phyloP scores from a whole-genome alignment of 208 protist genomes.

The Balamuthia mandrillaris region DNA sequence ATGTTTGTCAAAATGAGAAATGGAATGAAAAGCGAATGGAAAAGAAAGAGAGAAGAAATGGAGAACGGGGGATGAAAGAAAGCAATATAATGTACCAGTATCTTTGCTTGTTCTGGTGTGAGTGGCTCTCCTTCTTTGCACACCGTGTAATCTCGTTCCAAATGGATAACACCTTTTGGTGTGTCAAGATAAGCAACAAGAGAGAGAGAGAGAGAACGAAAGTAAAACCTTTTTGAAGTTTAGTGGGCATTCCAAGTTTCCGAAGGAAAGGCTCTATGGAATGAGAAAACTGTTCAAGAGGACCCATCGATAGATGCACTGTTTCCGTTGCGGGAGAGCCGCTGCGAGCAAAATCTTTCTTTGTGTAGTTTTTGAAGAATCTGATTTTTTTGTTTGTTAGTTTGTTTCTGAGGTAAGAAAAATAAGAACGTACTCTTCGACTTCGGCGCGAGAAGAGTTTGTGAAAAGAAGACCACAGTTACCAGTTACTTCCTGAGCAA shows the following conservation, averaged over 20 bases:
- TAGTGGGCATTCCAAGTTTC: slow-evolving; percentile 55
- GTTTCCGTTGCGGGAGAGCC: slow-evolving; percentile 58
- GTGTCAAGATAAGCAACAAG: too few relatives aligned
- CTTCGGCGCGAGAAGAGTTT: slow-evolving; percentile 54
- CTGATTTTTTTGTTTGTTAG: not conserved
- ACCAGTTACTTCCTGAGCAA: slow-evolving; percentile 50
- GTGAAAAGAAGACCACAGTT: slow-evolving; percentile 63
- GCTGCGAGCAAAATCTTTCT: slow-evolving; percentile 54
- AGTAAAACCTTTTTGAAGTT: slow-evolving; percentile 53
- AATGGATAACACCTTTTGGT: slow-evolving; percentile 37
- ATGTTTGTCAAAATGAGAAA: not conserved
- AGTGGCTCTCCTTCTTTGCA: slow-evolving; percentile 50
- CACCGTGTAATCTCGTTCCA: slow-evolving; percentile 46
- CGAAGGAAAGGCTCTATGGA: slow-evolving; percentile 64
- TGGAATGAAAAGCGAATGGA: not conserved
- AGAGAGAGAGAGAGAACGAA: too few relatives aligned
- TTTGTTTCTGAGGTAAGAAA: too few relatives aligned
- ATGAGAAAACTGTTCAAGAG: slow-evolving; percentile 48
- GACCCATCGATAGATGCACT: slow-evolving; percentile 46
- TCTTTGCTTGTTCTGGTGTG: slow-evolving; percentile 61
- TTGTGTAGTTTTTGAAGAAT: slow-evolving; percentile 55
- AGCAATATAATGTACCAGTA: slow-evolving; percentile 28
- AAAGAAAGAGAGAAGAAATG: not conserved
- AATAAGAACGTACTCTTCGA: slow-evolving; percentile 30
- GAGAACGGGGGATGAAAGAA: not conserved